phyloP scores from a whole-genome alignment of 2,329 filamentous ascomycete species.

The Ascochyta fabae region DNA sequence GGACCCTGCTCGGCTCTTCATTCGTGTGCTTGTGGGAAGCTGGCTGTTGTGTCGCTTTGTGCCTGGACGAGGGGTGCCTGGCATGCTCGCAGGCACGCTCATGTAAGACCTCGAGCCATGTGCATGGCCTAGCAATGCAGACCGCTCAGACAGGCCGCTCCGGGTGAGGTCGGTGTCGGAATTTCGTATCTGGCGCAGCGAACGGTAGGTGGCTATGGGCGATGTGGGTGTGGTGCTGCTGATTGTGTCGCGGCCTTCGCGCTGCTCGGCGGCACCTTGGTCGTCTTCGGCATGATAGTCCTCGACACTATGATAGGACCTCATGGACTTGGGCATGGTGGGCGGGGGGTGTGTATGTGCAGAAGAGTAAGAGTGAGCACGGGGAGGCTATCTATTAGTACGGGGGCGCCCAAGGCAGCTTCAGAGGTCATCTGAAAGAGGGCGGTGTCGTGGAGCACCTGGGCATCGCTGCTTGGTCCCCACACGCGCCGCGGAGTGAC shows the following conservation, averaged over 20 bases:
- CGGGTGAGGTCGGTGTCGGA: constrained; percentile 46
- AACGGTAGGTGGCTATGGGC: constrained; percentile 41
- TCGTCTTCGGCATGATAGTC: constrained; percentile 45
- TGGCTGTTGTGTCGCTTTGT: constrained; percentile 48
- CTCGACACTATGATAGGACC: constrained; percentile 46
- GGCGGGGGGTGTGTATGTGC: constrained; percentile 4
- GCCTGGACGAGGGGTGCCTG: constrained; percentile 52
- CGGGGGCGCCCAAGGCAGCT: constrained; percentile 12
- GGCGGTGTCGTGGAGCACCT: constrained; percentile 31
- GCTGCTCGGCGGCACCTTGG: constrained; percentile 38
- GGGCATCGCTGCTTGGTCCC: constrained; percentile 20
- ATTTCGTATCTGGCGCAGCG: constrained; percentile 36
- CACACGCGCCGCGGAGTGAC: constrained; percentile 15
- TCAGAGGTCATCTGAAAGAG: constrained; percentile 35
- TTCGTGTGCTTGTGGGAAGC: constrained; percentile 37
- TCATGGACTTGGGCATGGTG: constrained; percentile 46
- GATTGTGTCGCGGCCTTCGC: constrained; percentile 40
- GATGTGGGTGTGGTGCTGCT: constrained; percentile 45
- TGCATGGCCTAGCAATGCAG: constrained; percentile 54
- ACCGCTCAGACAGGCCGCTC: constrained; percentile 53
- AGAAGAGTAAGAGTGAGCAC: constrained; percentile 13
- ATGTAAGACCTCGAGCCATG: constrained; percentile 51
- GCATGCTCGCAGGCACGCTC: constrained; percentile 49
- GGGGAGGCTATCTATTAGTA: constrained; percentile 18
- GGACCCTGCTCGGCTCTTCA: constrained; percentile 44